phyloP scores from a whole-genome alignment of 2,329 filamentous ascomycete genomes.

The Colletotrichum graminicola region DNA sequence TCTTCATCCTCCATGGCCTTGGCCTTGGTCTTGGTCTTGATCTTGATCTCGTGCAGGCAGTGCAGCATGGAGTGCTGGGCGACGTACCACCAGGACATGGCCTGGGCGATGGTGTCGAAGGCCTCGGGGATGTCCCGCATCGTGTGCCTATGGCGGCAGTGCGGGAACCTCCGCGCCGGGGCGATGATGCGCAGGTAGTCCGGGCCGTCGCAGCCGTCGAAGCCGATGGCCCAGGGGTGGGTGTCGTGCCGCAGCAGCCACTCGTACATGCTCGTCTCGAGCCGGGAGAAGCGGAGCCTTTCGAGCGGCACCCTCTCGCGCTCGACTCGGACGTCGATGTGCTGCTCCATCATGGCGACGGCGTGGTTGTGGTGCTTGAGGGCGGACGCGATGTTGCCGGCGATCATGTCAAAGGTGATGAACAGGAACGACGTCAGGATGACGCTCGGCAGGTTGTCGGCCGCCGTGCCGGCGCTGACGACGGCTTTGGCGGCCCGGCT shows the following conservation, averaged over 20 bases:
- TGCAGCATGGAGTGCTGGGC: slow-evolving; percentile 29
- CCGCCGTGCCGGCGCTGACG: slow-evolving; percentile 7
- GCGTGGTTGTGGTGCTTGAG: slow-evolving; percentile 25
- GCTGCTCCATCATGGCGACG: slow-evolving; percentile 34
- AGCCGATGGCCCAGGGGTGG: slow-evolving; percentile 21
- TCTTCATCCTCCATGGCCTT: neutral
- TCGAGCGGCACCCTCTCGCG: slow-evolving; percentile 3
- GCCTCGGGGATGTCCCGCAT: slow-evolving; percentile 22
- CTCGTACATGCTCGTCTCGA: slow-evolving; percentile 26
- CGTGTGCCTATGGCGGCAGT: slow-evolving; percentile 21
- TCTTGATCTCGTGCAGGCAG: slow-evolving; percentile 22
- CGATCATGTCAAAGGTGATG: slow-evolving; percentile 24
- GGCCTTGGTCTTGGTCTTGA: neutral
- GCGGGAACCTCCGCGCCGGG: slow-evolving; percentile 13
- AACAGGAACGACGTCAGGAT: slow-evolving; percentile 35
- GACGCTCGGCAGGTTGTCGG: neutral
- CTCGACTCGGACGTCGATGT: slow-evolving; percentile 1
- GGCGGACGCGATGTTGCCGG: slow-evolving; percentile 15
- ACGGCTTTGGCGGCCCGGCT: slow-evolving; percentile 21
- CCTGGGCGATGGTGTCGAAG: slow-evolving; percentile 15
- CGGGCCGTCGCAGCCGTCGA: neutral
- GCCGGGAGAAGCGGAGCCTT: slow-evolving; percentile 7
- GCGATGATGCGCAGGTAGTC: neutral
- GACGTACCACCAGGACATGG: slow-evolving; percentile 29
- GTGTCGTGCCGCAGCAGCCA: slow-evolving; percentile 29